Base-by-base conservation (phyloP, 257 asterid species). In the Asclepias syriaca region DNA sequence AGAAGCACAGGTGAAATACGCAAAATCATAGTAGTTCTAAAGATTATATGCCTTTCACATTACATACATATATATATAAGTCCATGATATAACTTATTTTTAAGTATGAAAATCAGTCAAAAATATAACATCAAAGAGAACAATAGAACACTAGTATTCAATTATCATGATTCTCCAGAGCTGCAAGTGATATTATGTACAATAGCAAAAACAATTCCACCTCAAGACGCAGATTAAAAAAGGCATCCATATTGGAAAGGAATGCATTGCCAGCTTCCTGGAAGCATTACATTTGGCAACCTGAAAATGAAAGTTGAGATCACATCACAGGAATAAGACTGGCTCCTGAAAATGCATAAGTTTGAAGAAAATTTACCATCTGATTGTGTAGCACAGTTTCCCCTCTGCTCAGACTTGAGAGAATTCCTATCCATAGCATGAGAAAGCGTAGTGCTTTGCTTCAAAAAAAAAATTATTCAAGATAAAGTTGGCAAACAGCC, bases 201-300 rank as follows among this genome's bases (percentile, higher is more conserved):
- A 77, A 24, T 46, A 66, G 77, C 78, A 77, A 65, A 65, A 49
- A 70, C 81, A 74, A 76, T 70, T 77, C 84, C 54, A 74, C 69
- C 81, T 58, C 72, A 70, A 58, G 65, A 55, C 73, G 65, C 81
- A 67, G 74, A 77, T 46, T 48, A 63, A 77, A 77, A 77, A 24
- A 77, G 40, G 49, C 74, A 55, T 5, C 79, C 76, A 56, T 46
- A 57, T 51, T 49, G 65, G 81, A 40, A 27, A 24, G 79, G 71
- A 80, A 75, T 40, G 81, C 75, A 70, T 55, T 61, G 72, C 71
- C 70, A 56, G 40, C 75, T 56, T 70, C 56, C 46, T 48, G 54
- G 40, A 61, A 46, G 64, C 73, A 57, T 55, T 73, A 73, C 56
- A 73, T 59, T 64, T 65, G 63, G 69, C 49, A 63, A 73, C 78